A percentile compares a stretch with the other conserved stretches of the same genome.
These are phyloP conservation scores for Trichoderma simmonsii DNA, from an alignment of 2,329 filamentous ascomycete species.

Conservation along the genomic window DNA sequence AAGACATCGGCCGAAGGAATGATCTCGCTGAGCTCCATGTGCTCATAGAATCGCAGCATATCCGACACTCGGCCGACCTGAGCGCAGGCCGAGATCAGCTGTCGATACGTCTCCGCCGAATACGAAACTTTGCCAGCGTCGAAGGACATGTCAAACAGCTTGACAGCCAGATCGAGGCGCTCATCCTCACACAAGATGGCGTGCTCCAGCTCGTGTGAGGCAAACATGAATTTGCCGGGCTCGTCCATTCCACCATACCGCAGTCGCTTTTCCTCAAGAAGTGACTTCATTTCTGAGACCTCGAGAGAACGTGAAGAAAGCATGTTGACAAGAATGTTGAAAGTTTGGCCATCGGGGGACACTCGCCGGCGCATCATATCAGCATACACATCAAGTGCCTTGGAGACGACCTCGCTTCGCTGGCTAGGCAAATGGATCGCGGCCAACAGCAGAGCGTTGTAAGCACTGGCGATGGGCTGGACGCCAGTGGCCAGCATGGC, in stretches of 20 bases:
- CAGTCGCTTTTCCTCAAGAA: slow-evolving; percentile 74
- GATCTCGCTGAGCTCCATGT: slow-evolving; percentile 79
- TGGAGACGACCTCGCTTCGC: slow-evolving; percentile 80
- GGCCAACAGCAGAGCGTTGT: slow-evolving; percentile 84
- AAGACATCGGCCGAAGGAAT: slow-evolving; percentile 79
- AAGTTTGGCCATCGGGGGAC: slow-evolving; percentile 77
- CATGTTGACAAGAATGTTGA: slow-evolving; percentile 80
- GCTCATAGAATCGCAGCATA: slow-evolving; percentile 86
- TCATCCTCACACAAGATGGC: slow-evolving; percentile 85
- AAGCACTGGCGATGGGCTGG: slow-evolving; percentile 77
- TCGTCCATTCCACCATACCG: slow-evolving; percentile 85
- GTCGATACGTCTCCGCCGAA: slow-evolving; percentile 77
- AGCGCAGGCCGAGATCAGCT: slow-evolving; percentile 84
- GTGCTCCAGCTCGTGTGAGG: slow-evolving; percentile 81
- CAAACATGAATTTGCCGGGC: slow-evolving; percentile 80
- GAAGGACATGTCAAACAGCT: slow-evolving; percentile 77
- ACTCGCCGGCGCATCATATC: slow-evolving; percentile 91
- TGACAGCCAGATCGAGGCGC: slow-evolving; percentile 78
- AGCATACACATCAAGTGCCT: slow-evolving; percentile 90
- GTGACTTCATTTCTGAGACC: slow-evolving; percentile 67
- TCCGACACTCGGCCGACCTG: slow-evolving; percentile 75
- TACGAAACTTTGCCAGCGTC: slow-evolving; percentile 62
- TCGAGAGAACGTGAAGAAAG: slow-evolving; percentile 79
- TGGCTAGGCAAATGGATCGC: slow-evolving; percentile 78
- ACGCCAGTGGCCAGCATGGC: slow-evolving; percentile 80